phyloP scores from a whole-genome alignment of 2,329 filamentous ascomycete genomes.

The Neophaeococcomyces aloes region DNA sequence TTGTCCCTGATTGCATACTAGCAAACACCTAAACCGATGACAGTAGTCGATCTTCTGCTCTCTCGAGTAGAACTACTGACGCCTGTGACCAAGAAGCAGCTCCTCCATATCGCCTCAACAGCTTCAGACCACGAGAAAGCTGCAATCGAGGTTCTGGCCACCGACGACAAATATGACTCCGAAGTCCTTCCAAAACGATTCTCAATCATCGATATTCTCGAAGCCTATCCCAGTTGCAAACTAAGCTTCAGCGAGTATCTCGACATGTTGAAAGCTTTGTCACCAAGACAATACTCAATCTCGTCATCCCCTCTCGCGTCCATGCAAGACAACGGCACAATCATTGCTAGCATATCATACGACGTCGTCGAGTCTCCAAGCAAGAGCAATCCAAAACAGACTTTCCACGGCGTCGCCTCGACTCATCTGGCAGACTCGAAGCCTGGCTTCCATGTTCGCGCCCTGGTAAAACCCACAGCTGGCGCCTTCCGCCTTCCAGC shows the following conservation, averaged over 20 bases:
- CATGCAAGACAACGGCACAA: background rate
- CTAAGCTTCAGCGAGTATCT: constrained; percentile 59
- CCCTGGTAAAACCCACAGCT: constrained; percentile 25
- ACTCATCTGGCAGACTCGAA: constrained; percentile 44
- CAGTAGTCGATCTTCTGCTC: constrained; percentile 52
- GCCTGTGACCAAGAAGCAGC: constrained; percentile 57
- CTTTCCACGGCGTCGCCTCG: constrained; percentile 46
- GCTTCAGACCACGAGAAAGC: background rate
- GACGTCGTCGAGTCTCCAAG: constrained; percentile 51
- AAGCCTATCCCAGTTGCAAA: constrained; percentile 47
- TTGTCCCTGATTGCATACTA: background rate
- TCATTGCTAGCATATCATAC: constrained; percentile 31
- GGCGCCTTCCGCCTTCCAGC: constrained; percentile 26
- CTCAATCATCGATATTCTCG: constrained; percentile 52
- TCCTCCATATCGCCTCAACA: constrained; percentile 21
- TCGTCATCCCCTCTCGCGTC: constrained; percentile 58
- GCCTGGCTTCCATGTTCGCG: constrained; percentile 25
- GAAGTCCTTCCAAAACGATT: constrained; percentile 41
- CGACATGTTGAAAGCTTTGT: constrained; percentile 62
- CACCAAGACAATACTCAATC: constrained; percentile 64
- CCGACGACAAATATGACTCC: background rate
- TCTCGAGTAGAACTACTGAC: constrained; percentile 63
- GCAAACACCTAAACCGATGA: constrained; percentile 35
- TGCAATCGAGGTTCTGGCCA: background rate
- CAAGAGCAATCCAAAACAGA: constrained; percentile 18